Conservation (phyloP, 2,329 filamentous ascomycete species). For the Neofusicoccum kwambonambiense region DNA sequence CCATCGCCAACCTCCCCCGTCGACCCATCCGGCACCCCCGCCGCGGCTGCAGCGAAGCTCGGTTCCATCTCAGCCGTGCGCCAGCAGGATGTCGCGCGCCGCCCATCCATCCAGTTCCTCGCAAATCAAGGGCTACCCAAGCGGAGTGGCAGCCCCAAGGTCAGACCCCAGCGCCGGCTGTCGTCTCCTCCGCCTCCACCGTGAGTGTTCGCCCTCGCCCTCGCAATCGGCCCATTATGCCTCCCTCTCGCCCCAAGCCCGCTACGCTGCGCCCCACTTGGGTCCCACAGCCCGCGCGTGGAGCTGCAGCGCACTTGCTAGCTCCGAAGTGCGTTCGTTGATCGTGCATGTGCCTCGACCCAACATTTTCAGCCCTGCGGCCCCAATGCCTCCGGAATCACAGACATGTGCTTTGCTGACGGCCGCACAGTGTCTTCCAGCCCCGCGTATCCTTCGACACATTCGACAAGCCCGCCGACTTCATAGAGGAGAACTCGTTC, state of each 20-base stretch:
- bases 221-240: conserved; percentile 4
- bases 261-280: background rate
- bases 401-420: background rate
- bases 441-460: conserved; percentile 73
- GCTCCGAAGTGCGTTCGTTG: conserved; percentile 11
- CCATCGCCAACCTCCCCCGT: conserved; percentile 22
- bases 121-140: conserved; percentile 30
- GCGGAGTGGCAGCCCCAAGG: conserved; percentile 17
- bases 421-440: conserved; percentile 57
- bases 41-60: conserved; percentile 25
- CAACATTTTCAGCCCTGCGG: background rate
- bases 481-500: conserved; percentile 60
- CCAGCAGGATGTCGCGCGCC: conserved; percentile 28
- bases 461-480: conserved; percentile 66
- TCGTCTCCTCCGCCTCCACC: conserved; percentile 43
- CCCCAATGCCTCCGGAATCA: background rate
- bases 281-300: conserved; percentile 5
- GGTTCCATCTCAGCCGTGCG: conserved; percentile 26
- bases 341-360: background rate
- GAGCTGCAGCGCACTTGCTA: background rate
- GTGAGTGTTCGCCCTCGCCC: conserved; percentile 31
- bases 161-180: conserved; percentile 31
- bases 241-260: background rate
- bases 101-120: conserved; percentile 40
- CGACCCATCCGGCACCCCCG: background rate